These are phyloP conservation scores for Dioszegia hungarica DNA, from an alignment of 768 basidiomycete genomes.

Conservation along the genomic window DNA sequence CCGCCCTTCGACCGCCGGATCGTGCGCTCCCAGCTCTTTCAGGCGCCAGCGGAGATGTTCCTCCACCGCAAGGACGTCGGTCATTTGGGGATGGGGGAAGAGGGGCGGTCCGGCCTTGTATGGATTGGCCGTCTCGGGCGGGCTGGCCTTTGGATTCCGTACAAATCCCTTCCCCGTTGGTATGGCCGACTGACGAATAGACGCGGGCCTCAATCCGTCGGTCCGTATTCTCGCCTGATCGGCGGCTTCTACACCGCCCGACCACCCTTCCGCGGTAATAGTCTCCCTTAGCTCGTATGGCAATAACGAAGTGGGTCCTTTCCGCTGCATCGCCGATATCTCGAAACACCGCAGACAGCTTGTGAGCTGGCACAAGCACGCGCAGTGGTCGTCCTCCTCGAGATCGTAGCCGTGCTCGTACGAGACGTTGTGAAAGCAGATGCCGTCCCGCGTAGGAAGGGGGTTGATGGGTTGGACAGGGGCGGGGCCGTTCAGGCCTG, in stretches of 20 bases:
- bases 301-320: constrained; percentile 25
- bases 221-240: constrained; percentile 21
- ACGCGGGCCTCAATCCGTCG: constrained; percentile 5
- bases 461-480: constrained; percentile 6
- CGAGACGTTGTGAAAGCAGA: constrained; percentile 44
- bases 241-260: constrained; percentile 24
- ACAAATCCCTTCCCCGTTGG: constrained; percentile 36
- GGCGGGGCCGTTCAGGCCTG: constrained; percentile 4
- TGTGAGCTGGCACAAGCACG: constrained; percentile 41
- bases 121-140: not conserved
- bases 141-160: constrained; percentile 18
- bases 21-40: constrained; percentile 47
- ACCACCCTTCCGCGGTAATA: constrained; percentile 21
- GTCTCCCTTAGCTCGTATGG: constrained; percentile 24
- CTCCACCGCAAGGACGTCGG: constrained; percentile 47
- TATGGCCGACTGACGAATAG: not conserved
- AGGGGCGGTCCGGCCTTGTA: constrained; percentile 21
- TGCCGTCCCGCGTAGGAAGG: constrained; percentile 29
- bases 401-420: constrained; percentile 37
- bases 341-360: constrained; percentile 35
- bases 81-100: constrained; percentile 49
- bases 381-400: constrained; percentile 40
- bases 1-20: constrained; percentile 39
- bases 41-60: constrained; percentile 47
- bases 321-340: constrained; percentile 15